phyloP scores from a whole-genome alignment of 495 filamentous ascomycete genomes.

The Aspergillus funiculosus region DNA sequence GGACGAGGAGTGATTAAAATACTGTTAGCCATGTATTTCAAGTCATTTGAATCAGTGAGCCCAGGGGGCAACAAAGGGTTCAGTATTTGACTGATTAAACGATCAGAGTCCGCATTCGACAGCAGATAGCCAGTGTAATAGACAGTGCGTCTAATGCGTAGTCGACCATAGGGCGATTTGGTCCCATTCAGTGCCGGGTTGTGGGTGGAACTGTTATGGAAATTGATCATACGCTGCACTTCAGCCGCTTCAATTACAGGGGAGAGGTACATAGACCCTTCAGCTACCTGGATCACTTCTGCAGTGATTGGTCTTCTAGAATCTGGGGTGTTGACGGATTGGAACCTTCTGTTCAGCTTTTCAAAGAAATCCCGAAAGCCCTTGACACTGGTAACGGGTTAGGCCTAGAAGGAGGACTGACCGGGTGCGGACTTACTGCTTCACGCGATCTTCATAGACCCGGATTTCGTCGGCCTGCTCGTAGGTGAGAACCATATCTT shows the following conservation, averaged over 20 bases:
- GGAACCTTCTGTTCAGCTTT: conserved; percentile 57
- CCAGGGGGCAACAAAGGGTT: conserved; percentile 45
- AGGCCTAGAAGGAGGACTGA: conserved; percentile 13
- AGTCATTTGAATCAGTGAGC: conserved; percentile 51
- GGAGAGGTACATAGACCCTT: conserved; percentile 68
- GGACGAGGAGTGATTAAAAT: conserved; percentile 81
- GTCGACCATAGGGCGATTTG: conserved; percentile 34
- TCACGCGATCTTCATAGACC: conserved; percentile 59
- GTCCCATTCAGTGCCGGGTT: conserved; percentile 30
- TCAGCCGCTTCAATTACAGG: conserved; percentile 77
- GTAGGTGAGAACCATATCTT: conserved; percentile 79
- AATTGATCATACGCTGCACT: conserved; percentile 83
- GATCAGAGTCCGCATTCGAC: conserved; percentile 58
- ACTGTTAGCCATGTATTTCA: conserved; percentile 82
- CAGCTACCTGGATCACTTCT: conserved; percentile 84
- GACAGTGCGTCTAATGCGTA: conserved; percentile 76
- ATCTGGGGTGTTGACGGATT: conserved; percentile 24
- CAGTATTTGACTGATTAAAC: conserved; percentile 61
- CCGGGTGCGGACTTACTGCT: conserved; percentile 48
- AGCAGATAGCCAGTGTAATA: conserved; percentile 96
- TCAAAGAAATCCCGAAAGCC: conserved; percentile 77
- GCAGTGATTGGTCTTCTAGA: conserved; percentile 57
- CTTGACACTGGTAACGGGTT: conserved; percentile 49
- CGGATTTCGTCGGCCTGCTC: conserved; percentile 72
- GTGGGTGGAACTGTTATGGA: conserved; percentile 61